A percentile compares a stretch with the other conserved stretches of the same genome.
These are phyloP conservation scores for Tolypocladium inflatum DNA, from an alignment of 2,329 filamentous ascomycete genomes.

Conservation along the genomic window DNA sequence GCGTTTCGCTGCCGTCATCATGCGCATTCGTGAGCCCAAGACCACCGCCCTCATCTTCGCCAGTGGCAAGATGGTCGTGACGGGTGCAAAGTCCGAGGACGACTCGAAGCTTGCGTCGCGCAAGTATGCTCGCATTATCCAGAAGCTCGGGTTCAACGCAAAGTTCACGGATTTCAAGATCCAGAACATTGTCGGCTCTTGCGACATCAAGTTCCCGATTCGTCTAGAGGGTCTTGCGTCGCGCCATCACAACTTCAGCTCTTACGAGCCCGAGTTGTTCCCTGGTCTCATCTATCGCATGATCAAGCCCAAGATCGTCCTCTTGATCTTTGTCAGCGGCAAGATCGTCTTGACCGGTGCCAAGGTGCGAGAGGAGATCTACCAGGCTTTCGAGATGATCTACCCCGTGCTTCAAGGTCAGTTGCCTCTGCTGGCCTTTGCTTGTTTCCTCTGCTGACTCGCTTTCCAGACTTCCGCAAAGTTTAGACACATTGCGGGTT, in stretches of 20 bases:
- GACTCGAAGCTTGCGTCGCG: slow-evolving; percentile 93
- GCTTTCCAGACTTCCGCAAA: slow-evolving; percentile 44
- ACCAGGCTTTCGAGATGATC: slow-evolving; percentile 94
- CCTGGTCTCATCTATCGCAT: slow-evolving; percentile 99
- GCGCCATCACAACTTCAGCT: slow-evolving; percentile 98
- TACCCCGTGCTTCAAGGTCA: slow-evolving; percentile 87
- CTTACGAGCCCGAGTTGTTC: slow-evolving; percentile 97
- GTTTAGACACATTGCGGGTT: slow-evolving; percentile 26
- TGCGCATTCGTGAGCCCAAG: slow-evolving; percentile 99
- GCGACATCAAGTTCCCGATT: slow-evolving; percentile 99
- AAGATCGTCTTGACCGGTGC: slow-evolving; percentile 98
- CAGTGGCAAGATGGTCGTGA: slow-evolving; percentile 98
- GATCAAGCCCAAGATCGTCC: slow-evolving; percentile 99
- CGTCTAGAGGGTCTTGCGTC: slow-evolving; percentile 91
- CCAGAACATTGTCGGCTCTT: slow-evolving; percentile 97
- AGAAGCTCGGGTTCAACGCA: slow-evolving; percentile 98
- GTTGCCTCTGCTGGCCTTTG: slow-evolving; percentile 13
- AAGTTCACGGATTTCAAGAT: slow-evolving; percentile 99
- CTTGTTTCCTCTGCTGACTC: slow-evolving; percentile 3
- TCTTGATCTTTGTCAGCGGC: slow-evolving; percentile 94
- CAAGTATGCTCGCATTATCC: slow-evolving; percentile 98
- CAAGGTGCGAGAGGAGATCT: slow-evolving; percentile 97
- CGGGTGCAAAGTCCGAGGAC: slow-evolving; percentile 94
- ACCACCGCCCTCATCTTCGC: slow-evolving; percentile 97
- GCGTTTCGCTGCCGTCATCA: slow-evolving; percentile 98